Evolutionary conservation across 2,329 filamentous ascomycete genomes (phyloP).

Genomic region (Sarocladium brachiariae): DNA sequence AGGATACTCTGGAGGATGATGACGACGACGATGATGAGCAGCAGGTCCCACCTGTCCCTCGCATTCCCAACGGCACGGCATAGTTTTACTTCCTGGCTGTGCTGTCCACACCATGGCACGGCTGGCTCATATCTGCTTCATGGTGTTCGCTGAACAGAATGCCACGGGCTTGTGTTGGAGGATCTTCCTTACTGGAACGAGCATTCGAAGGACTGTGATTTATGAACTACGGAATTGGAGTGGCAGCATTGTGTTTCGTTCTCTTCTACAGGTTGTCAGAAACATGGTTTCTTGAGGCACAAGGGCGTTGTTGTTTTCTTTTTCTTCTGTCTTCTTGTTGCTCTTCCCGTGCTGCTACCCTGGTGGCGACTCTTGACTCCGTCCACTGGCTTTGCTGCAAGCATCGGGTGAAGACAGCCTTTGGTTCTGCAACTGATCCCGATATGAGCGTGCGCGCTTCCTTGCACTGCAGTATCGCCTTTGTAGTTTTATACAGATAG

Average conservation of each 20-base stretch:
- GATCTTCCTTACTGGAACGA: background rate
- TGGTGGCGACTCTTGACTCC: no score
- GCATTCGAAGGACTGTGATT: background rate
- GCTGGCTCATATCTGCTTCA: no score
- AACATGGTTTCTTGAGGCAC: background rate
- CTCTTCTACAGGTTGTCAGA: background rate
- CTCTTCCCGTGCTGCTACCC: background rate
- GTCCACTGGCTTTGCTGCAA: no score
- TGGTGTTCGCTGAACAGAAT: background rate
- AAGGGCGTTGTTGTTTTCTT: conserved; percentile 7
- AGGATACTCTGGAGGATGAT: conserved; percentile 56
- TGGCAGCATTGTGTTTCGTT: conserved; percentile 3
- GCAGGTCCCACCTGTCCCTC: conserved; percentile 39
- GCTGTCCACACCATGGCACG: no score
- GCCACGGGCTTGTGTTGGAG: background rate
- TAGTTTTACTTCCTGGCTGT: conserved; percentile 11
- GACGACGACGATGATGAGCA: conserved; percentile 53
- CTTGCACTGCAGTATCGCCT: background rate
- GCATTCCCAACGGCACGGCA: conserved; percentile 32
- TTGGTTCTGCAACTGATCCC: no score
- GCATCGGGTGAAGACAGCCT: no score
- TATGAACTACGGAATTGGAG: background rate
- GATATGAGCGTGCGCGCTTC: background rate
- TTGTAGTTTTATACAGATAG: conserved; percentile 3
- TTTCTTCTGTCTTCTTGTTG: background rate